Base-by-base conservation (phyloP, 129 eudicot species). In the Tanacetum coccineum region DNA sequence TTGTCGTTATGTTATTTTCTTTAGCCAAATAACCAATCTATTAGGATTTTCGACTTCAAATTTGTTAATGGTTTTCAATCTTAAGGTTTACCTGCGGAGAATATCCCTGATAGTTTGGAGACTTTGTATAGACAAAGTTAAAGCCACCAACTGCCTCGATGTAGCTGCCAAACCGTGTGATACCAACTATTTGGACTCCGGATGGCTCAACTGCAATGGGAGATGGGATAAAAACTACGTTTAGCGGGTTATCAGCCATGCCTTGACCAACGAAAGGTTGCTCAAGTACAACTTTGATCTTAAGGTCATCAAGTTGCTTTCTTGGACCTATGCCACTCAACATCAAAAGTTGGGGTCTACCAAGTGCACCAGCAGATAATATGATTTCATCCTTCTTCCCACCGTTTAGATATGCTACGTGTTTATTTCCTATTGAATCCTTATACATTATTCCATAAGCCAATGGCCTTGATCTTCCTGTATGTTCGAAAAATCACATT, bases 271-370 rank as follows among this genome's bases (percentile, higher is more conserved):
- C 89, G 26, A 17, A 54, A 4, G 83, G 85, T 62, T 76, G 87
- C 74, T 85, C 82, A 60, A 85, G 18, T 15, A 88, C 83, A 9
- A 88, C 73, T 9, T 65, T 47, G 3, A 88, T 85, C 54, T 83
- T 79, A 21, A 78, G 96, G 76, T 83, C 83, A 72, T 74, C 25
- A 0, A 88, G 78, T 48, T 88, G 85, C 5, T 40, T 74, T 22
- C 52, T 58, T 62, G 96, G 96, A 20, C 96, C 96, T 1, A 88
- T 10, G 0, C 93, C 93, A 72, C 96, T 88, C 56, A 88, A 47
- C 93, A 88, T 85, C 28, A 88, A 48, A 2, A 88, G 56, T 30
- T 88, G 94, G 66, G 96, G 93, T 82, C 96, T 89, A 6, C 94
- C 93, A 13, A 89, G 70, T 42, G 94, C 87, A 14, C 96, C 94